Base-by-base conservation (phyloP, 257 asterid species). In the Solanum sejunctum region DNA sequence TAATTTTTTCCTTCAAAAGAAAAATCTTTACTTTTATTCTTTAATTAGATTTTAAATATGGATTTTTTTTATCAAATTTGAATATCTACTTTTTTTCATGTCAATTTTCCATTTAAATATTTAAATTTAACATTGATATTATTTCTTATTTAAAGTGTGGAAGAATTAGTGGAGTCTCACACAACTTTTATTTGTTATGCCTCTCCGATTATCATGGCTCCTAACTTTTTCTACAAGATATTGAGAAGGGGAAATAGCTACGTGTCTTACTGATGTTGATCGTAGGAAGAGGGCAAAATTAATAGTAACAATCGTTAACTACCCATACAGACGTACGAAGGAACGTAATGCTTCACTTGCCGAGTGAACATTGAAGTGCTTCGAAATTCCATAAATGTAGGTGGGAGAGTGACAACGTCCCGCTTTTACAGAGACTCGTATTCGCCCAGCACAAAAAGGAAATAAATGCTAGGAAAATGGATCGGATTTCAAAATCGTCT, bases 261-360 rank as follows among this genome's bases (percentile, higher is more conserved):
- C 49, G 47, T 77, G 82, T 77, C n/a, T 1, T 77, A 5, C 12
- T 28, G 5, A 3, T 52, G 6, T 21, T 26, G 47, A 21, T 45
- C 85, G 81, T 0, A 43, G 52, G 85, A 83, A 83, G 23, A 69
- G 81, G 85, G 67, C 85, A 82, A 82, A 81, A 21, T 54, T 20
- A 8, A 15, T 2, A 36, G 41, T 36, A 16, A 21, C 17, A 23
- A 52, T 4, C 26, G 58, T 52, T 66, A 52, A 18, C 70, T 51
- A 67, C 81, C 69, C 16, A 15, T 13, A 67, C 52, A 51, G 43
- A 67, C 54, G 43, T 67, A n/a, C 45, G 26, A 23, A 18, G 28
- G 56, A 45, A 67, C 18, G 43, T 32, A 36, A 82, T n/a, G 57
- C 16, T 10, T 81, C 45, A 5, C n/a, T 15, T 12, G 12, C 26